A percentile compares a stretch with the other conserved stretches of the same genome.
Conservation (phyloP, 768 basidiomycete species). For the Lentinus brumalis region DNA sequence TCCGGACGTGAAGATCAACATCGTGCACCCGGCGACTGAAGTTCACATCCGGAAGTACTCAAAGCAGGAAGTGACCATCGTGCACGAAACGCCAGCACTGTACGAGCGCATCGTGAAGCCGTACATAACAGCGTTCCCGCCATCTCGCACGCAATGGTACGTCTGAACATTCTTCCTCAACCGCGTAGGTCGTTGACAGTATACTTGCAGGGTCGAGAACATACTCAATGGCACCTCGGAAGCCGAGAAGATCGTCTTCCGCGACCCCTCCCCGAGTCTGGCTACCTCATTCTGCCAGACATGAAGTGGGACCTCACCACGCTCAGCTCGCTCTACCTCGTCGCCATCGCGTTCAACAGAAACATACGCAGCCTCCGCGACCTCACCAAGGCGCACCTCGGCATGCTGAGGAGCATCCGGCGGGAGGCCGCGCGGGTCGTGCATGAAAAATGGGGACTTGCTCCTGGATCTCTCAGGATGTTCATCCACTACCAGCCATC, state of each 20-base stretch:
- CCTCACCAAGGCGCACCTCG: slow-evolving; percentile 63
- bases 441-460: slow-evolving; percentile 66
- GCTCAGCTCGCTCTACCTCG: slow-evolving; percentile 79
- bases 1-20: slow-evolving; percentile 80
- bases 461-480: slow-evolving; percentile 64
- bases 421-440: slow-evolving; percentile 54
- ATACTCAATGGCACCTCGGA: slow-evolving; percentile 81
- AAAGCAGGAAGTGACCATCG: slow-evolving; percentile 66
- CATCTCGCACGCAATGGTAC: slow-evolving; percentile 81
- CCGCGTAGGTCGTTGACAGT: not conserved
- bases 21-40: slow-evolving; percentile 88
- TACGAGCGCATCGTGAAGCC: slow-evolving; percentile 74
- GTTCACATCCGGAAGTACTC: slow-evolving; percentile 91
- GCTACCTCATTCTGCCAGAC: slow-evolving; percentile 87
- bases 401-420: slow-evolving; percentile 67
- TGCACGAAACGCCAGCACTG: slow-evolving; percentile 81
- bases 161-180: not conserved
- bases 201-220: slow-evolving; percentile 73
- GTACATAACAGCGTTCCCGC: slow-evolving; percentile 76
- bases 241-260: slow-evolving; percentile 68
- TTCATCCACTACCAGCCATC: slow-evolving; percentile 95
- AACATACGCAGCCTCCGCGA: slow-evolving; percentile 76
- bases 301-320: slow-evolving; percentile 94
- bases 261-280: slow-evolving; percentile 48
- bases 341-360: slow-evolving; percentile 69